Evolutionary conservation across 352 stramenopile species (phyloP).

Genomic region (Globisporangium perplexum): DNA sequence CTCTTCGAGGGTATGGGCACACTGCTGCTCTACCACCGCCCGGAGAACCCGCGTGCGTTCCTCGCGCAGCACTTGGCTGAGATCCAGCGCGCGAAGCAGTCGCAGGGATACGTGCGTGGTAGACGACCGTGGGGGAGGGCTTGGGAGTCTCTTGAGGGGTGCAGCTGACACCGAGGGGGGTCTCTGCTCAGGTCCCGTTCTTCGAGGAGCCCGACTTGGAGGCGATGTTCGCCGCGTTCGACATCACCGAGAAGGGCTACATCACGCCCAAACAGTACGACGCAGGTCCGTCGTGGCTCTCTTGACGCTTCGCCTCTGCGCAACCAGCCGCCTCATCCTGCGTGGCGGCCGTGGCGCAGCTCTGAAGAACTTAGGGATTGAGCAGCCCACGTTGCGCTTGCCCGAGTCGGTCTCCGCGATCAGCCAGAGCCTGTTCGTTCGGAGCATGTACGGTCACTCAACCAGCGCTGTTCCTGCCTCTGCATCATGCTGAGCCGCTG

Average conservation of each 20-base stretch:
- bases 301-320: too few species aligned
- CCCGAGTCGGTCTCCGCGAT: conserved; percentile 57
- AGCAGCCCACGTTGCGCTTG: conserved; percentile 53
- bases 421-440: conserved; percentile 54
- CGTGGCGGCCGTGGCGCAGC: conserved; percentile 15
- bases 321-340: too few species aligned
- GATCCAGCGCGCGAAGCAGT: conserved; percentile 50
- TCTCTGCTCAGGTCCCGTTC: conserved; percentile 43
- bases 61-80: conserved; percentile 50
- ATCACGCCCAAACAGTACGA: conserved; percentile 66
- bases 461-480: neutral
- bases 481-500: neutral
- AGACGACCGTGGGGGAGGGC: too few species aligned
- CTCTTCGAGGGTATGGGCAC: conserved; percentile 62
- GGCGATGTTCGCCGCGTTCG: conserved; percentile 72
- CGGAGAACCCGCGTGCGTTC: conserved; percentile 53
- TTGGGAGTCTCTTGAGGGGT: too few species aligned
- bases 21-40: conserved; percentile 58
- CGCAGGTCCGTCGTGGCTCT: conserved; percentile 24
- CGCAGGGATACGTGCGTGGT: conserved; percentile 40
- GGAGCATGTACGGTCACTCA: conserved; percentile 49
- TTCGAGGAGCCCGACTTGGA: conserved; percentile 69
- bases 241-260: conserved; percentile 59
- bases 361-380: conserved; percentile 53
- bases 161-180: too few species aligned